Evolutionary conservation across 225 moss, liverwort and hornwort genomes (phyloP).

Genomic region (Neckera pumila): DNA sequence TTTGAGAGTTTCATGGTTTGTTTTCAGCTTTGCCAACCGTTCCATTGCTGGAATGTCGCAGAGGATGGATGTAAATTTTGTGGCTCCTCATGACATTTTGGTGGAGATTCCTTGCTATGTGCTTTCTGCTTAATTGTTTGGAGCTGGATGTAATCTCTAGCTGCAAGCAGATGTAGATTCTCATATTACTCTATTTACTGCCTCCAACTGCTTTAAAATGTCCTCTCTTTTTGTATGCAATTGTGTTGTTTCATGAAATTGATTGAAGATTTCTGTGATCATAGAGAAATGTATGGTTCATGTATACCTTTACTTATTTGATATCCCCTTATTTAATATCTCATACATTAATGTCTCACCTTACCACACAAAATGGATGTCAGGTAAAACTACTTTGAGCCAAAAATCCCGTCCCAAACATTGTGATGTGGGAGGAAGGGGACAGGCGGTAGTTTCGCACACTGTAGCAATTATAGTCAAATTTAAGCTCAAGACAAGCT

Average conservation of each 20-base stretch:
- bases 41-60: background rate
- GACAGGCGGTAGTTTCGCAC: background rate
- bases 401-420: background rate
- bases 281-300: background rate
- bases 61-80: slow-evolving; percentile 14
- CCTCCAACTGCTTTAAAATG: background rate
- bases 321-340: background rate
- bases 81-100: background rate
- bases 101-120: background rate
- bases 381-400: background rate
- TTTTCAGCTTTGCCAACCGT: slow-evolving; percentile 2
- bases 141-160: background rate
- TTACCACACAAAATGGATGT: background rate
- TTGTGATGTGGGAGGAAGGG: too few relatives aligned
- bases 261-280: background rate
- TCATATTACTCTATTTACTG: background rate
- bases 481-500: background rate
- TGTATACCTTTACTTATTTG: background rate
- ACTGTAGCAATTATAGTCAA: background rate
- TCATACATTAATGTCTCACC: background rate
- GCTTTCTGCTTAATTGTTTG: background rate
- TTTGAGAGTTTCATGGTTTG: slow-evolving; percentile 20
- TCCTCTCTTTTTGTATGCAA: background rate
- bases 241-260: background rate
- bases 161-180: background rate